Evolutionary conservation across 192 early-diverging fungal genomes (phyloP), one percentile per base, ranked within the genome.

Genomic region (Coemansia sp.): DNA sequence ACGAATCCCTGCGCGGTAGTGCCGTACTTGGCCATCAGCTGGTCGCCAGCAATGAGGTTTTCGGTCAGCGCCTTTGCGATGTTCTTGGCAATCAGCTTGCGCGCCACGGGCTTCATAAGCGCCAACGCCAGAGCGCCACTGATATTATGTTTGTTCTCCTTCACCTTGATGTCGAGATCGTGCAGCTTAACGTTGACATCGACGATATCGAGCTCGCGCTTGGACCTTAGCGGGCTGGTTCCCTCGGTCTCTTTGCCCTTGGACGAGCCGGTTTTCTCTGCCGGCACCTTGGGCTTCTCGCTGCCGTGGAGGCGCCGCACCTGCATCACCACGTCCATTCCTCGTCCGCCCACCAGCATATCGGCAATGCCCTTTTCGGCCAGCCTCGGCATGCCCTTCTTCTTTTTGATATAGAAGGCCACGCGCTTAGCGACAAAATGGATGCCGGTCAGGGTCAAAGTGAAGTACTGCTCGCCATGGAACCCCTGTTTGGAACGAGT

Each of bases 321-420:
- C 23, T 48, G 58, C 38, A 77, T 31, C 30, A 37, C 32, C 11
- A 77, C 56, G 20, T 77, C 74, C 74, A 77, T 70, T 28, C 74
- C 74, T 9, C 68, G 66, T 15, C 56, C 68, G 10, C 60, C 59
- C 17, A 77, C 44, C 9, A 66, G 18, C n/a, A 77, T 10, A 18
- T 77, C 60, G 14, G 68, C 74, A 7, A 77, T 56, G 10, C 74
- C 74, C 60, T 70, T 77, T 28, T 77, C 74, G 7, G 74, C 74
- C 6, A 77, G 3, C 23, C 74, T 64, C 11, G 72, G 72, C 34
- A 77, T 16, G 20, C 66, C 66, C 40, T 41, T 70, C 68, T 71
- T 77, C 63, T 71, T 77, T 53, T 77, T 77, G 63, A 71, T 36
- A 14, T 77, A 77, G 38, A 71, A 77, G 15, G 74, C 67, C 12